A percentile compares a stretch with the other conserved stretches of the same genome.
Evolutionary conservation across 495 filamentous ascomycete species (phyloP).

Genomic region (Aspergillus baeticus): DNA sequence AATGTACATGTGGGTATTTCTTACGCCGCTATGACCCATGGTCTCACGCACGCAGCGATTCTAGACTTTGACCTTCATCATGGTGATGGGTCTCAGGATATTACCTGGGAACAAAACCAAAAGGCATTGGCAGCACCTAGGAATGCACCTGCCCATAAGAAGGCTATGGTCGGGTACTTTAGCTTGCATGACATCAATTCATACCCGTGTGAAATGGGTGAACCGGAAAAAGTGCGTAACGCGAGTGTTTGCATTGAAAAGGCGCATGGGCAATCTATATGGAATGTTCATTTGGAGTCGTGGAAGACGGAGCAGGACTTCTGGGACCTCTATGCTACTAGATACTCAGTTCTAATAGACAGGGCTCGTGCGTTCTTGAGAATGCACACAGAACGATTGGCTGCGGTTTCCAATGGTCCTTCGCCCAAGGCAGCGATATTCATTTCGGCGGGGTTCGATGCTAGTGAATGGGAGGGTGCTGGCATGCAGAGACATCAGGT

Average conservation of each 20-base stretch:
- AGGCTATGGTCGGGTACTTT: constrained; percentile 88
- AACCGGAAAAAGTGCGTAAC: constrained; percentile 84
- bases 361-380: constrained; percentile 77
- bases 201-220: constrained; percentile 88
- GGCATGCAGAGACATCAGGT: constrained; percentile 94
- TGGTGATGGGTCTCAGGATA: constrained; percentile 91
- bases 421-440: constrained; percentile 83
- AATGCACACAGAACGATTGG: constrained; percentile 62
- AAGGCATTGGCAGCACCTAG: constrained; percentile 55
- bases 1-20: constrained; percentile 97
- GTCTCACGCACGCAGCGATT: constrained; percentile 90
- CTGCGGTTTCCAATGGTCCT: constrained; percentile 47
- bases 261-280: constrained; percentile 86
- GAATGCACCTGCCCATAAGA: constrained; percentile 69
- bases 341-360: constrained; percentile 71
- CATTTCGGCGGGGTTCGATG: constrained; percentile 93
- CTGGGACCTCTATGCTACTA: constrained; percentile 78
- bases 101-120: constrained; percentile 83
- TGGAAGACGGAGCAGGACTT: constrained; percentile 84
- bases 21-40: constrained; percentile 76
- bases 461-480: constrained; percentile 85
- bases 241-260: constrained; percentile 91
- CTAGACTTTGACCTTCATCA: constrained; percentile 97
- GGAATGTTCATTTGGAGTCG: constrained; percentile 91
- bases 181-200: constrained; percentile 97